phyloP scores from a whole-genome alignment of 2,329 filamentous ascomycete genomes.

The Aspergillus luchuensis region DNA sequence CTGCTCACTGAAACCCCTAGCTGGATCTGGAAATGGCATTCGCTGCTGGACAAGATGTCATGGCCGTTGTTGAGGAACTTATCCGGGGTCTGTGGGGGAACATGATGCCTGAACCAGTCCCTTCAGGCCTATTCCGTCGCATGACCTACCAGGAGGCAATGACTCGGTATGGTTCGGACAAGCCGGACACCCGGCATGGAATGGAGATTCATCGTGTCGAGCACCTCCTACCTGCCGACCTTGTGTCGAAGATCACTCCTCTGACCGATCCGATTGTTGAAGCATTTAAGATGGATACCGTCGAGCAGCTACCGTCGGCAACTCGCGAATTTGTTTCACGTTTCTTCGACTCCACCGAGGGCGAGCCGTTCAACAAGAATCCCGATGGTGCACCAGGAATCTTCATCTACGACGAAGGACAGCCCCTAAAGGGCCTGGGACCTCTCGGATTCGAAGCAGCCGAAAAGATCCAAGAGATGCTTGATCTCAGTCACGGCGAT shows the following conservation, averaged over 20 bases:
- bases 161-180: slow-evolving; percentile 80
- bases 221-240: slow-evolving; percentile 62
- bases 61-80: slow-evolving; percentile 56
- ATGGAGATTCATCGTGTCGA: slow-evolving; percentile 68
- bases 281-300: slow-evolving; percentile 63
- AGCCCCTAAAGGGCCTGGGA: slow-evolving; percentile 75
- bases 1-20: slow-evolving; percentile 45
- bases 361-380: slow-evolving; percentile 64
- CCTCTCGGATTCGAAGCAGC: slow-evolving; percentile 74
- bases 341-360: slow-evolving; percentile 70
- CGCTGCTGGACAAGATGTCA: slow-evolving; percentile 70
- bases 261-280: slow-evolving; percentile 72
- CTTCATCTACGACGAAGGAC: slow-evolving; percentile 71
- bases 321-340: slow-evolving; percentile 64
- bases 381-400: slow-evolving; percentile 77
- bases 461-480: slow-evolving; percentile 56
- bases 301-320: slow-evolving; percentile 51
- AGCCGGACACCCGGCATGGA: slow-evolving; percentile 81
- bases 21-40: slow-evolving; percentile 95
- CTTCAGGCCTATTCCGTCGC: slow-evolving; percentile 54
- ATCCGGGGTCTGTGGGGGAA: slow-evolving; percentile 58
- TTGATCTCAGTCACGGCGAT: slow-evolving; percentile 69
- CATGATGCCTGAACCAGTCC: slow-evolving; percentile 47
- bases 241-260: slow-evolving; percentile 73
- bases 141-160: slow-evolving; percentile 78